Base-by-base conservation (phyloP, 345 rosid species). In the Dipteronia dyeriana region DNA sequence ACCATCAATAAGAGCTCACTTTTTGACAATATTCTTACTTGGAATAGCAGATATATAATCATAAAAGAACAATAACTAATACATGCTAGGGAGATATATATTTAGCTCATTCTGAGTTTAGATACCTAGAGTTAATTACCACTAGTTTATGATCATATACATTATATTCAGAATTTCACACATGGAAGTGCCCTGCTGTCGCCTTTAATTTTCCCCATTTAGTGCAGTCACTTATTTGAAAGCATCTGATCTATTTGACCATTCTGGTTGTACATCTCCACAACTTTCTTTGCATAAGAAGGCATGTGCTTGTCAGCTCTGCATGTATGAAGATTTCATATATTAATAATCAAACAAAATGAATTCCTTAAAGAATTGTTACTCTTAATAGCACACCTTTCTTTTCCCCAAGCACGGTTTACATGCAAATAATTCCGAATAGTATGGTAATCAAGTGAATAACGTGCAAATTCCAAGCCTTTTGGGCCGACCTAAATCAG, bases 381-480 rank as follows among this genome's bases (percentile, higher is more conserved):
- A 16, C 14, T 29, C 29, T 12, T 68, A 74, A 1, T 26, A 61
- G 61, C 39, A 47, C 86, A 95, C 99, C 99, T 91, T 81, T 90
- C 80, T 79, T 89, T 88, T 79, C 97, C 98, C 98, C 99, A 91
- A 71, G 84, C 65, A 2, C 99, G 98, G 76, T 87, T 88, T 2
- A 87, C 85, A 47, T 95, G 78, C 86, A 95, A 79, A 79, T 87
- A 93, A 86, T 95, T 95, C 85, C 99, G 86, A 81, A 95, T 93
- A 4, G 99, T 95, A 85, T 93, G 99, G 86, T 95, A 95, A 81
- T 95, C 98, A 10, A 93, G 92, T 25, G 96, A 95, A 86, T 93
- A 95, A 59, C 97, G 93, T 16, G 99, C 99, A 81, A 93, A 95
- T 86, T 95, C 99, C 76, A 95, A 84, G 75, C 99, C 99, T 82